Evolutionary conservation across 805 yeast species (phyloP), one percentile per base, ranked within the genome.

Genomic region (Vanderwaltozyma yarrowii): DNA sequence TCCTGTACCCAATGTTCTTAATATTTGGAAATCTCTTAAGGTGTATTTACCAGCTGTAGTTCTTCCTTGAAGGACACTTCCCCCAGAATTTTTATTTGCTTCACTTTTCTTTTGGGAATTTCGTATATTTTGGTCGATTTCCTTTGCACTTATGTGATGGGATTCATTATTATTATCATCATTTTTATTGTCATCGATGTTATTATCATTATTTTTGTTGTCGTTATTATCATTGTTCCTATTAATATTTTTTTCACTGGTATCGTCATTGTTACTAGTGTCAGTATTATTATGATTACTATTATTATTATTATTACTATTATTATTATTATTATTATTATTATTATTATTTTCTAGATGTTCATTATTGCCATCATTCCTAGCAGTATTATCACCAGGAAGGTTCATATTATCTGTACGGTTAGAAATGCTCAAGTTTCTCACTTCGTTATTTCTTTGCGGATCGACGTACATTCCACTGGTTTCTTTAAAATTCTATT

Each of bases 1-100:
- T 1, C 96, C 96, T 0, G 96, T 87, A 1, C 96, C 96, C 40
- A 87, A 67, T 2, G 96, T 87, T 46, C 95, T 71, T 69, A 81
- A 71, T 42, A 86, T 77, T 49, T 77, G 80, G 56, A 87, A 87
- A 64, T 87, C 96, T 18, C 69, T 60, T 15, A 87, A 62, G n/a
- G 81, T 71, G 58, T 87, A 87, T 56, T 85, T 86, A 10, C 95
- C 95, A 29, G 48, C 38, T 5, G 56, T 51, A 15, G 30, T 30
- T 14, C 38, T 37, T 2, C 46, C 44, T 14, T 33, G 29, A 12
- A 39, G 27, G 4, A 23, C 30, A 10, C 17, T 15, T 3, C 12
- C 16, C n/a, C 19, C 19, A 9, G 21, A 6, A 17, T 17, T 6
- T 10, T 16, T 16, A 7, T 16, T 8, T 17, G 16, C 21, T 30